Percentiles rank a stretch among this genome's conserved stretches.
Conservation (phyloP, 768 basidiomycete genomes). For the Phallus indusiatus region DNA sequence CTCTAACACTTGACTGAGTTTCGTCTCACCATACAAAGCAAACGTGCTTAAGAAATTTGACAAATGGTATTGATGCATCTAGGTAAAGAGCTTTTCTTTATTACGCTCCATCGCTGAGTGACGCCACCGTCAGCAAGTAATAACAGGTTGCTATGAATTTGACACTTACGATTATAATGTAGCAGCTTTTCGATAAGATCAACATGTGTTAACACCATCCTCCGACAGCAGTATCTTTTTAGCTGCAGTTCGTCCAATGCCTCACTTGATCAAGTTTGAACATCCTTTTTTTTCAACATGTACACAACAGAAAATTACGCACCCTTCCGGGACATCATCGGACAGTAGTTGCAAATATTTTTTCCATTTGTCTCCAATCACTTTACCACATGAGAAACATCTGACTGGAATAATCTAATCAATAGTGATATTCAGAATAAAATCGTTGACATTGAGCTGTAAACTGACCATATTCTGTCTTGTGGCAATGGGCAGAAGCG, state of each 20-base stretch:
- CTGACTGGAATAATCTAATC: slow-evolving; percentile 89
- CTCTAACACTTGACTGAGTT: too few relatives aligned
- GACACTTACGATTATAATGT: slow-evolving; percentile 82
- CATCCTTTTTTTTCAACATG: not conserved
- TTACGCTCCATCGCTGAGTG: slow-evolving; percentile 19
- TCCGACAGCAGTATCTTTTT: slow-evolving; percentile 90
- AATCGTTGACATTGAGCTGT: not conserved
- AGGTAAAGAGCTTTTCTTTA: slow-evolving; percentile 11
- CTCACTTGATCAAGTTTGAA: slow-evolving; percentile 41
- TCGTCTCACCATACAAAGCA: too few relatives aligned
- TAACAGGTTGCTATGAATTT: not conserved
- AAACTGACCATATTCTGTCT: slow-evolving; percentile 4
- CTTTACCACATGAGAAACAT: slow-evolving; percentile 95
- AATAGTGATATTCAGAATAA: not conserved
- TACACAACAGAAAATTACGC: slow-evolving; percentile 19
- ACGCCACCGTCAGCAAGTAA: not conserved
- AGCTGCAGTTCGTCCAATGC: slow-evolving; percentile 83
- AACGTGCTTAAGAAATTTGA: too few relatives aligned
- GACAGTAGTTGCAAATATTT: slow-evolving; percentile 75
- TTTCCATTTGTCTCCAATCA: slow-evolving; percentile 94
- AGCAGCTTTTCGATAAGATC: slow-evolving; percentile 95
- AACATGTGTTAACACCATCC: slow-evolving; percentile 97
- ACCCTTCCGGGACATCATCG: slow-evolving; percentile 85
- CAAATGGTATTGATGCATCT: too few relatives aligned
- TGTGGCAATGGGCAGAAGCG: not conserved